Percentiles rank a stretch among this genome's conserved stretches.
These are phyloP conservation scores for Tremella mesenterica DNA, from an alignment of 768 basidiomycete genomes.

Conservation along the genomic window DNA sequence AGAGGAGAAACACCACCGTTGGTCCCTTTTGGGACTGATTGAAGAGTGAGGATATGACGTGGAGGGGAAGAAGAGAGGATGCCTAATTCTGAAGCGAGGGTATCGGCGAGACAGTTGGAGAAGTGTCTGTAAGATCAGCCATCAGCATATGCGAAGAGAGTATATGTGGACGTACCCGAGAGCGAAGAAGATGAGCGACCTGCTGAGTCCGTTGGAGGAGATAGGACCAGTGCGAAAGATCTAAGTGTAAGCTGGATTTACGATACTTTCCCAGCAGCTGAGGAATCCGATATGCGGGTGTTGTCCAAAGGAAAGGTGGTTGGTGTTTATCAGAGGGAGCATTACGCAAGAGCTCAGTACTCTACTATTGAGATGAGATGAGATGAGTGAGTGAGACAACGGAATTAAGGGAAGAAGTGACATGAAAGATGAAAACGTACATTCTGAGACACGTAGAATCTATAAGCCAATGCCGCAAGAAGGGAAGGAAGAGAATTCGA, in stretches of 20 bases:
- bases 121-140: conserved; percentile 56
- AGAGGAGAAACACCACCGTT: conserved; percentile 75
- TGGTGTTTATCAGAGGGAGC: no score
- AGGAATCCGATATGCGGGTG: no score
- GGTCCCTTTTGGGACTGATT: conserved; percentile 72
- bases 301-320: no score
- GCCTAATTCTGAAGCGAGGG: conserved; percentile 85
- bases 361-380: no score
- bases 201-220: background rate
- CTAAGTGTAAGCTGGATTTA: no score
- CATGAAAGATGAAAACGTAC: no score
- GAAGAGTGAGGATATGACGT: conserved; percentile 67
- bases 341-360: no score
- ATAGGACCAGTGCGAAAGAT: no score
- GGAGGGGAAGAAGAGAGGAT: conserved; percentile 62
- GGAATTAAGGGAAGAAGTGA: no score
- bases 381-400: no score
- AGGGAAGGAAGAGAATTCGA: conserved; percentile 60
- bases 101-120: conserved; percentile 81
- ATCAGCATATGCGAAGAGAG: background rate
- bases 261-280: no score
- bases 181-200: conserved; percentile 15
- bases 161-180: conserved; percentile 21
- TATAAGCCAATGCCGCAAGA: conserved; percentile 23
- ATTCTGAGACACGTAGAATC: conserved; percentile 9